Conservation (phyloP, 176 grass and related monocot species). For the Calamus simplicifolius region DNA sequence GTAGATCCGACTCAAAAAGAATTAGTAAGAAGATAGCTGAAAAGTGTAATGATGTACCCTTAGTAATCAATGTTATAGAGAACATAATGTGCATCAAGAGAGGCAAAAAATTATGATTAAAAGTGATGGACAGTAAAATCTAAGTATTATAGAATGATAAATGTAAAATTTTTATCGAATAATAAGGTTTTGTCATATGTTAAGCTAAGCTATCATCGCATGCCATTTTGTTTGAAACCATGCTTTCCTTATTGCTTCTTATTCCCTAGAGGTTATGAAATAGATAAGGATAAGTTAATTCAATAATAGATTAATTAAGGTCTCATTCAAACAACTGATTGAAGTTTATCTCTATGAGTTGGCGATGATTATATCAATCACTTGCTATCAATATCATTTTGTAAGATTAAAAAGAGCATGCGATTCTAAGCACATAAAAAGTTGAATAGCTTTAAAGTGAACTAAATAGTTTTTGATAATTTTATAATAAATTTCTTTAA, state of each 20-base stretch:
- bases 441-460: no score
- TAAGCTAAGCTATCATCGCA: conserved; percentile 11
- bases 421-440: no score
- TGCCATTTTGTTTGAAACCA: conserved; percentile 17
- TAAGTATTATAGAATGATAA: neutral
- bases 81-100: conserved; percentile 6
- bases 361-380: neutral
- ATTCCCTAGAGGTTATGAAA: neutral
- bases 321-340: neutral
- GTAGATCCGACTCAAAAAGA: no score
- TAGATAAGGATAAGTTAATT: neutral
- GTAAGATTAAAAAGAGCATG: neutral
- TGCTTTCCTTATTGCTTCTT: conserved; percentile 21
- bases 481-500: no score
- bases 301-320: conserved; percentile 24
- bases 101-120: neutral
- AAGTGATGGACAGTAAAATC: conserved; percentile 10
- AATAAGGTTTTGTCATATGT: no score
- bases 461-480: no score
- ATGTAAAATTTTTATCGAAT: conserved; percentile 6
- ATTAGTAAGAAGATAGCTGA: conserved; percentile 18
- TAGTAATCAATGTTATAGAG: conserved; percentile 16
- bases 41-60: conserved; percentile 20
- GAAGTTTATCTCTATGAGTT: neutral
- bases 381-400: conserved; percentile 5